These are phyloP conservation scores for Escovopsis weberi DNA, from an alignment of 2,329 filamentous ascomycete genomes.

Conservation along the genomic window DNA sequence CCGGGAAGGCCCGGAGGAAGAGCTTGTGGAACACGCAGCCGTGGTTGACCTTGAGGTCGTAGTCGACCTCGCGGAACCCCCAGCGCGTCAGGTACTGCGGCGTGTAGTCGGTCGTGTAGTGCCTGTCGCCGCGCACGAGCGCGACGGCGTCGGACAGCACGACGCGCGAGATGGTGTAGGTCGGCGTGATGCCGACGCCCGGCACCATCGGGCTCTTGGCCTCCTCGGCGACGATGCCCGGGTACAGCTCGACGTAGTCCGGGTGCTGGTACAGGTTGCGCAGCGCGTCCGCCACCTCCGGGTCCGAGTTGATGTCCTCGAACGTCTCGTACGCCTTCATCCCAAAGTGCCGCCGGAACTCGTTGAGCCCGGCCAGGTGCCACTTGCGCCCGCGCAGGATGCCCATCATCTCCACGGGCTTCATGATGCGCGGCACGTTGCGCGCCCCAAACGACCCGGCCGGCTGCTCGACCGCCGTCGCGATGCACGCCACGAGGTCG, in stretches of 20 bases:
- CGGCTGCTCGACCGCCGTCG: conserved; percentile 59
- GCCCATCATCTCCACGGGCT: conserved; percentile 64
- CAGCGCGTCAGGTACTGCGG: conserved; percentile 66
- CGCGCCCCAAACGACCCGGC: conserved; percentile 59
- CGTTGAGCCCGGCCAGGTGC: conserved; percentile 67
- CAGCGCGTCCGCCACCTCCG: conserved; percentile 50
- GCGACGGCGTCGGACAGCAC: conserved; percentile 65
- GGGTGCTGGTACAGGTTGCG: conserved; percentile 61
- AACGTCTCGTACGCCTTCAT: conserved; percentile 64
- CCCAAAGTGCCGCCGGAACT: conserved; percentile 72
- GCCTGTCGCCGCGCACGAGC: conserved; percentile 63
- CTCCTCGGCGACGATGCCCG: conserved; percentile 62
- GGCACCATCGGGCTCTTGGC: conserved; percentile 59
- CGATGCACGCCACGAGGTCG: conserved; percentile 57
- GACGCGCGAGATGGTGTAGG: conserved; percentile 63
- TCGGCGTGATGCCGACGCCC: conserved; percentile 60
- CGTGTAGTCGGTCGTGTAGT: conserved; percentile 67
- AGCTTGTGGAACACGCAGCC: conserved; percentile 79
- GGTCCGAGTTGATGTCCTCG: conserved; percentile 72
- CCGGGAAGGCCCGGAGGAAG: conserved; percentile 63
- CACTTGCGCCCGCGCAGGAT: conserved; percentile 65
- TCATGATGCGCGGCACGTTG: conserved; percentile 60
- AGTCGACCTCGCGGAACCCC: conserved; percentile 63
- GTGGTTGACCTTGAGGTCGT: conserved; percentile 60
- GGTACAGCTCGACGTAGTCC: conserved; percentile 68